Conservation (phyloP, 2,329 filamentous ascomycete species). For the Calonectria hawksworthii region DNA sequence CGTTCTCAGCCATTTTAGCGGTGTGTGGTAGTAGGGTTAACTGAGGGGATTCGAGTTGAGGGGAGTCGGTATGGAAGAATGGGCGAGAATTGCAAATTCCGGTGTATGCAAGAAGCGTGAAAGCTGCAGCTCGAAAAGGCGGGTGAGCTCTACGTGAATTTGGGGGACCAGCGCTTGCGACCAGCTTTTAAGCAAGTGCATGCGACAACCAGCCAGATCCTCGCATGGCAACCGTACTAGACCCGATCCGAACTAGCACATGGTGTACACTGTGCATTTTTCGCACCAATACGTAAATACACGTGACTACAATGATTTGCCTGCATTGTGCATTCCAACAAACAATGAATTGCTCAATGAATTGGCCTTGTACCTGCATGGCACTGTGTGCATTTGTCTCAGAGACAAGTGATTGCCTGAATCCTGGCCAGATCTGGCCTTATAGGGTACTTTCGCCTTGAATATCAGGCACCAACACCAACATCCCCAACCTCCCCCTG, state of each 20-base stretch:
- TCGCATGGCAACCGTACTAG: constrained; percentile 51
- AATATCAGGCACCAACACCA: not conserved
- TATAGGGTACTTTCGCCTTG: not conserved
- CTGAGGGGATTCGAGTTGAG: constrained; percentile 8
- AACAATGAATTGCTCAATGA: not conserved
- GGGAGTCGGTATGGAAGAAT: constrained; percentile 24
- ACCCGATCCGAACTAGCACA: constrained; percentile 34
- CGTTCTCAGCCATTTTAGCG: constrained; percentile 64
- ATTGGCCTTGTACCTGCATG: constrained; percentile 5
- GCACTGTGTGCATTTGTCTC: not conserved
- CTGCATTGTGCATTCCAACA: not conserved
- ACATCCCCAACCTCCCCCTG: not conserved
- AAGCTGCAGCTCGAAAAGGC: constrained; percentile 43
- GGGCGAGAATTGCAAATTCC: constrained; percentile 28
- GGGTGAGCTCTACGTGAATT: constrained; percentile 43
- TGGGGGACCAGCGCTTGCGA: constrained; percentile 37
- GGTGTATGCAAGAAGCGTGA: constrained; percentile 35
- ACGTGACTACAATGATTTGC: constrained; percentile 29
- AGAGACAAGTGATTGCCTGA: not conserved
- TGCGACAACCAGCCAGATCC: constrained; percentile 40
- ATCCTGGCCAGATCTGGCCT: not conserved
- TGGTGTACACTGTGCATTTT: constrained; percentile 7
- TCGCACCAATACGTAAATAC: constrained; percentile 33
- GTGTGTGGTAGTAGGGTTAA: constrained; percentile 2
- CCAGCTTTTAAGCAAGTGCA: constrained; percentile 47